These are phyloP conservation scores for Casuarina equisetifolia DNA, from an alignment of 306 rosid genomes.

Conservation along the genomic window DNA sequence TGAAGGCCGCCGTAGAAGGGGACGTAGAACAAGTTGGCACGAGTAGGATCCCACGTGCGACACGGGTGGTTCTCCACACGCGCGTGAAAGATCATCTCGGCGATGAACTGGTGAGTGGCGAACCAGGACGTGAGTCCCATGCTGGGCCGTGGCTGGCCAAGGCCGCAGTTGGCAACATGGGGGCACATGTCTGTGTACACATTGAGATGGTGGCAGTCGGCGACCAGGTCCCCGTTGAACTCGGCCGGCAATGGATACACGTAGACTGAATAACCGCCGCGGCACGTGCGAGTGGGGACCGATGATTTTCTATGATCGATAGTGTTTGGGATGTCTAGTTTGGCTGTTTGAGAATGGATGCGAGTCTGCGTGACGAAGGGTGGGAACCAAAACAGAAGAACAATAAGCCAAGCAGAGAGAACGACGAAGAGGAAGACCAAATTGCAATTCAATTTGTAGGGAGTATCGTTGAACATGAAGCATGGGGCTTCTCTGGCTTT, in stretches of 20 bases:
- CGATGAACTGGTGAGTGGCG: conserved; percentile 81
- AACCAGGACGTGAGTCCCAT: conserved; percentile 46
- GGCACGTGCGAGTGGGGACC: conserved; percentile 30
- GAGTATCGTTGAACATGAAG: background rate
- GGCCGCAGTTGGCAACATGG: conserved; percentile 65
- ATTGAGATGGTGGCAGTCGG: conserved; percentile 56
- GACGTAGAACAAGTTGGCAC: conserved; percentile 62
- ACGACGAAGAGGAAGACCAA: conserved; percentile 35
- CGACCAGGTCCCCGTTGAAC: conserved; percentile 63
- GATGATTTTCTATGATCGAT: background rate
- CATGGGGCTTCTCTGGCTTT: conserved; percentile 31
- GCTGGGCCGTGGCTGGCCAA: conserved; percentile 51
- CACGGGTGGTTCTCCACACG: conserved; percentile 75
- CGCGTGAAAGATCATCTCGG: conserved; percentile 83
- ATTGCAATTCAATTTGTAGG: background rate
- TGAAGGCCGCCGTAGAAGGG: conserved; percentile 90
- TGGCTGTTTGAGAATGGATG: background rate
- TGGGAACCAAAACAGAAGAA: conserved; percentile 35
- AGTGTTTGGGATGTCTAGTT: background rate
- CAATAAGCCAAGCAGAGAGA: conserved; percentile 45
- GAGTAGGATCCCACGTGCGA: conserved; percentile 59
- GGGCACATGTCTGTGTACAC: conserved; percentile 92
- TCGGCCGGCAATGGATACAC: conserved; percentile 59
- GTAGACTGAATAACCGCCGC: conserved; percentile 40
- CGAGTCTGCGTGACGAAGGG: background rate